Evolutionary conservation across 2,329 filamentous ascomycete genomes (phyloP).

Genomic region (Penicillium sp.): DNA sequence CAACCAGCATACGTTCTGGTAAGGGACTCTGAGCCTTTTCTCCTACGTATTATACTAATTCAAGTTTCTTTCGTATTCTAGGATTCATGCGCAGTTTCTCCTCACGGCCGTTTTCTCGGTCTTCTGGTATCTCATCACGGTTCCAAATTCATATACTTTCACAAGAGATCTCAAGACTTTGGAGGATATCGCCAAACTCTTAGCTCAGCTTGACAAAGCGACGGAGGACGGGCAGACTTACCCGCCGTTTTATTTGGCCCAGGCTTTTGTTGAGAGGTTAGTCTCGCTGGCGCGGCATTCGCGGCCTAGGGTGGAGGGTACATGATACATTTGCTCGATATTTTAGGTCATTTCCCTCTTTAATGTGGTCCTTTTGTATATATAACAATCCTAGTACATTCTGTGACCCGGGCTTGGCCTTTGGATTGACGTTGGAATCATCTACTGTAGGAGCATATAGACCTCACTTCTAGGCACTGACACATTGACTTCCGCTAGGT

Average conservation of each 20-base stretch:
- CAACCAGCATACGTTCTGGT: slow-evolving; percentile 27
- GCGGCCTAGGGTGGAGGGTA: not conserved
- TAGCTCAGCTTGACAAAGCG: slow-evolving; percentile 11
- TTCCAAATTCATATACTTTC: slow-evolving; percentile 13
- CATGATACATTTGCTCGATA: not conserved
- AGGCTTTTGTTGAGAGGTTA: slow-evolving; percentile 18
- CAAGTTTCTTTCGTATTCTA: not conserved
- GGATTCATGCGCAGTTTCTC: slow-evolving; percentile 27
- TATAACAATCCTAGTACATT: not conserved
- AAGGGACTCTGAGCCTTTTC: not conserved
- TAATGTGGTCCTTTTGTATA: not conserved
- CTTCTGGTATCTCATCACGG: slow-evolving; percentile 22
- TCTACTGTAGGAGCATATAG: not conserved
- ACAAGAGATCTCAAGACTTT: slow-evolving; percentile 19
- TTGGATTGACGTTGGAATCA: not conserved
- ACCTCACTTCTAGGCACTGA: not conserved
- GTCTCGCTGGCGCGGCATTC: slow-evolving; percentile 14
- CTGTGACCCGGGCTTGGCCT: not conserved
- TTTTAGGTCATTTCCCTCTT: not conserved
- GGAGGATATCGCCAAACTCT: slow-evolving; percentile 14
- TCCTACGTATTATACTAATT: not conserved
- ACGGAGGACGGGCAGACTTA: slow-evolving; percentile 14
- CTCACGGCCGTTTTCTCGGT: slow-evolving; percentile 22
- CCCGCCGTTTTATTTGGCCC: slow-evolving; percentile 23
- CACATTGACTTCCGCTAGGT: not conserved